Evolutionary conservation across 1,284 basidiomycete genomes (phyloP).

Genomic region (Vanrija pseudolonga): DNA sequence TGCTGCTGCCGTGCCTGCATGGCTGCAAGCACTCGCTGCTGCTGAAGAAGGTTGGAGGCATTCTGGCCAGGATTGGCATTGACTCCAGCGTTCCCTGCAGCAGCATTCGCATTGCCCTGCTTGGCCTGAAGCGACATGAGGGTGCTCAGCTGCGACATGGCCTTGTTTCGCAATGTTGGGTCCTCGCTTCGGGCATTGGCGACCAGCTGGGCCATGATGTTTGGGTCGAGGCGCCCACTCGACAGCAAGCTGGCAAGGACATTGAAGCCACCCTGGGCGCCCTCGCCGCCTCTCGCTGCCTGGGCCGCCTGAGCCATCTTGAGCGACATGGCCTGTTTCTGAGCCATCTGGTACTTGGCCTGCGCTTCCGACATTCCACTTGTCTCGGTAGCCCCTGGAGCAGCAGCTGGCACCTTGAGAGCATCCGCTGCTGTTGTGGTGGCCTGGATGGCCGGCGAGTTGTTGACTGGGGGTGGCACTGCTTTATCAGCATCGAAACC

Average conservation of each 20-base stretch:
- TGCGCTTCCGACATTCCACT: constrained; percentile 12
- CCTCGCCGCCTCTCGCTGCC: neutral
- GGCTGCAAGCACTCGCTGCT: constrained; percentile 13
- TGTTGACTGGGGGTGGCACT: neutral
- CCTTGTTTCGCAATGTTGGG: constrained; percentile 5
- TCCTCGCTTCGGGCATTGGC: constrained; percentile 12
- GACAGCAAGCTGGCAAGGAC: constrained; percentile 8
- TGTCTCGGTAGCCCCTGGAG: neutral
- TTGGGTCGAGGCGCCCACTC: constrained; percentile 14
- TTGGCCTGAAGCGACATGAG: constrained; percentile 9
- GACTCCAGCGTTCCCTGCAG: neutral
- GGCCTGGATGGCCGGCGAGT: neutral
- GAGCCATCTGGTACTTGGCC: constrained; percentile 19
- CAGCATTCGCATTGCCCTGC: constrained; percentile 6
- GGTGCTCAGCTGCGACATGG: constrained; percentile 12
- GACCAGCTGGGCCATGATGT: constrained; percentile 15
- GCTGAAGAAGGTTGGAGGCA: constrained; percentile 1
- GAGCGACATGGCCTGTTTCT: constrained; percentile 18
- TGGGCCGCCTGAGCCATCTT: constrained; percentile 18
- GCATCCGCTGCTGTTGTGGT: neutral
- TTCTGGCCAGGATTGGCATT: constrained; percentile 2
- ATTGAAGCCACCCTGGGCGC: constrained; percentile 1
- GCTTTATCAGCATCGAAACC: neutral
- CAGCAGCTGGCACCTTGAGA: neutral
- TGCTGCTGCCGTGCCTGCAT: constrained; percentile 12